Evolutionary conservation across 2,329 filamentous ascomycete species (phyloP), one percentile per base, ranked within the genome.

Genomic region (Cladophialophora psammophila): DNA sequence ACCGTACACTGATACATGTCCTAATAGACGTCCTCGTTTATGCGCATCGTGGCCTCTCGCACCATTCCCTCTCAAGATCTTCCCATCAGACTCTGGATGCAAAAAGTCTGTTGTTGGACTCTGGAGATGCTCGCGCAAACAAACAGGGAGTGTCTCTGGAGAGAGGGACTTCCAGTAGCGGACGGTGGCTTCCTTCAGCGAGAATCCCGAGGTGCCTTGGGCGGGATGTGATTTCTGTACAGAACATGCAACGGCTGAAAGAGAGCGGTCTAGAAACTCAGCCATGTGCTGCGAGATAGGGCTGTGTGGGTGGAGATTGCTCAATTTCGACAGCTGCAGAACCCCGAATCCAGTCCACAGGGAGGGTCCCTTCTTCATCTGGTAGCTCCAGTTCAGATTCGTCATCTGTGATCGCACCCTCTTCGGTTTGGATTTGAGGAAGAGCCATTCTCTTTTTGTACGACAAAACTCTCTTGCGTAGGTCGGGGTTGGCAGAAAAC

Each of bases 401-500:
- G 12, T 52, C 35, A 31, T 50, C 48, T 6, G 57, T 52, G 18
- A 50, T 57, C 31, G 18, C 34, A 10, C 32, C 26, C 32, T 20
- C 40, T 26, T 64, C 54, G 38, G 63, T 62, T 18, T 59, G 60
- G 26, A 64, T 31, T 12, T 52, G 35, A 32, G 63, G 60, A n/a
- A 66, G 26, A 12, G 42, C 20, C 56, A 66, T 65, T 48, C 57
- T 48, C 42, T 68, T 66, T 61, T 68, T 70, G 53, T 64, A 64
- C 10, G 65, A 52, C 3, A 70, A 42, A 4, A 68, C 66, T 15
- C 66, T 54, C 48, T 68, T 64, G 26, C 68, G 60, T 12, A 70
- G 56, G 31, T 64, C 63, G n/a, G 68, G 66, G 75, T 78, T 78
- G 66, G 78, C 74, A 67, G 83, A 86, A 71, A 93, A 85, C 34